These are phyloP conservation scores for Saussurea involucrata DNA, from an alignment of 129 eudicot species.

Conservation along the genomic window DNA sequence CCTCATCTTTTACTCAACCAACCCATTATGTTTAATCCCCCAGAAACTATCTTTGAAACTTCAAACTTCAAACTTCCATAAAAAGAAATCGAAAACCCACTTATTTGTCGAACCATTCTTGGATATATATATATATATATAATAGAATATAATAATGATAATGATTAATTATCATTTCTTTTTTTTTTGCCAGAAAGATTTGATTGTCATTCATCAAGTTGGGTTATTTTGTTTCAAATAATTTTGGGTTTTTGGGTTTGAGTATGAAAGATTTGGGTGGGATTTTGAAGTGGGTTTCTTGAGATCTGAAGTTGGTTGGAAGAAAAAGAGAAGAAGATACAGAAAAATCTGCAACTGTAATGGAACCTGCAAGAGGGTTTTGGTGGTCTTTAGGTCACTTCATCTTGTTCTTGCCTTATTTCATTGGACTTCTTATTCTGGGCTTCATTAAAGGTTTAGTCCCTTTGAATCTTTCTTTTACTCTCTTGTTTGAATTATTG, in stretches of 20 bases:
- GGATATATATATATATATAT: background rate
- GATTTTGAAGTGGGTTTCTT: constrained; percentile 19
- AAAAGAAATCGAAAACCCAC: constrained; percentile 18
- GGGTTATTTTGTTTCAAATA: background rate
- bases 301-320: constrained; percentile 27
- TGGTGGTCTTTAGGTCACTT: constrained; percentile 61
- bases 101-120: constrained; percentile 1
- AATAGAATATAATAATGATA: constrained; percentile 6
- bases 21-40: background rate
- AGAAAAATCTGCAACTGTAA: constrained; percentile 22
- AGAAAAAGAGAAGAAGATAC: constrained; percentile 18
- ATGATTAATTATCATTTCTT: background rate
- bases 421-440: constrained; percentile 79
- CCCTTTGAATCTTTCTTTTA: background rate
- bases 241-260: background rate
- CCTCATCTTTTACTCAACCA: background rate
- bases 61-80: constrained; percentile 1
- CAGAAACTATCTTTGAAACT: constrained; percentile 3
- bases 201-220: constrained; percentile 14
- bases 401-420: constrained; percentile 79
- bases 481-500: background rate
- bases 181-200: constrained; percentile 27
- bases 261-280: constrained; percentile 16
- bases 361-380: constrained; percentile 83
- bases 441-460: constrained; percentile 78